phyloP scores from a whole-genome alignment of 2,329 filamentous ascomycete species.

The Aspergillus candidus region DNA sequence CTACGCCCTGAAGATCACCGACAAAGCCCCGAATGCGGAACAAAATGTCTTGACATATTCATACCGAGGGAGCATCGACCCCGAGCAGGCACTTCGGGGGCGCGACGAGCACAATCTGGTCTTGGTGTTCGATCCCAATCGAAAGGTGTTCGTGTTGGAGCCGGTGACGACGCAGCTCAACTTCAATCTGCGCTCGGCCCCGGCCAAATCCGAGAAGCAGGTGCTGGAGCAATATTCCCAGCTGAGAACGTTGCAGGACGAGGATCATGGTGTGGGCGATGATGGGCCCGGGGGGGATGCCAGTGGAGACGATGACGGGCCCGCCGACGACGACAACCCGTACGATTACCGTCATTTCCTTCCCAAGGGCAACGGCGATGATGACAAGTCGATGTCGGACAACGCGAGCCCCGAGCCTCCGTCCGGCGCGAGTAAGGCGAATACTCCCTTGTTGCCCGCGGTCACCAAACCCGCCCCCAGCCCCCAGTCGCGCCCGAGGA shows the following conservation, averaged over 20 bases:
- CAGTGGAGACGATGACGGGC: constrained; percentile 39
- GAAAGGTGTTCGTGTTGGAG: constrained; percentile 75
- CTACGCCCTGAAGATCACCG: constrained; percentile 38
- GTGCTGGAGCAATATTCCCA: constrained; percentile 64
- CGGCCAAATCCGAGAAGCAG: constrained; percentile 58
- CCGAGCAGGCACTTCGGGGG: constrained; percentile 22
- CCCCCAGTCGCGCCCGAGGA: constrained; percentile 22
- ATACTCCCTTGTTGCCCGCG: constrained; percentile 30
- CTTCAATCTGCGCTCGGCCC: constrained; percentile 74
- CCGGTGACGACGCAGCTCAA: constrained; percentile 74
- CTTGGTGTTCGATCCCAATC: constrained; percentile 68
- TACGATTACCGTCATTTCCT: constrained; percentile 48
- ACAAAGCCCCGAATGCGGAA: constrained; percentile 36
- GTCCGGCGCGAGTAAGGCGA: constrained; percentile 24
- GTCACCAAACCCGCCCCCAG: constrained; percentile 22
- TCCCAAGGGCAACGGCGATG: constrained; percentile 33
- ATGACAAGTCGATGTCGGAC: constrained; percentile 29
- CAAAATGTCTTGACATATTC: constrained; percentile 34
- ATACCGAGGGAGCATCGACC: constrained; percentile 38
- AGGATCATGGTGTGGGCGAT: constrained; percentile 31
- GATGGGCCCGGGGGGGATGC: constrained; percentile 25
- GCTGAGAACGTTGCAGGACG: constrained; percentile 42
- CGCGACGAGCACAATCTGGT: constrained; percentile 35
- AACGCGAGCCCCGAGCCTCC: constrained; percentile 34
- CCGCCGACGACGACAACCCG: constrained; percentile 41